Base-by-base conservation (phyloP, 768 basidiomycete genomes). In the Gyrodon lividus region DNA sequence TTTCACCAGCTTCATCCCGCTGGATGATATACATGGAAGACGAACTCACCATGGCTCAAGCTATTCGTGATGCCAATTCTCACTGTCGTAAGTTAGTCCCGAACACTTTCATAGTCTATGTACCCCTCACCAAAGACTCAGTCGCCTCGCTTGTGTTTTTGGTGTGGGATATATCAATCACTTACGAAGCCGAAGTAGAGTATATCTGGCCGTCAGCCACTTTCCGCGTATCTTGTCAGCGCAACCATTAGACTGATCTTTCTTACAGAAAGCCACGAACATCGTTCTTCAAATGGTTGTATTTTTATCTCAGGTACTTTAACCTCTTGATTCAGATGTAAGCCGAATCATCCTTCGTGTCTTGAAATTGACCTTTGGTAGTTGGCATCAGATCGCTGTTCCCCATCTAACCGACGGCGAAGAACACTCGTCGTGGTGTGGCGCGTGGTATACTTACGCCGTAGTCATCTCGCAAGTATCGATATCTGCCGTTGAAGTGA, bases 141-240 rank as follows among this genome's bases (percentile, higher is more conserved):
- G 72, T 65, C 23, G 64, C 69, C 1, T 60, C 64, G 2, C 40
- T 65, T 34, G 44, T 50, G 6, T 52, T 72, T 22, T 43, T 62
- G 42, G 51, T 66, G 7, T 70, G 63, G 51, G 71, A 72, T 24
- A 46, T 58, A 14, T 16, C 69, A 4, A 46, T 64, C 38, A 63
- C 59, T 4, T 54, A 63, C 22, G 57, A 51, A 22, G 59, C 52
- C 13, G 71, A 69, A 41, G 52, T 62, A 1, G 63, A 62, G 33
- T 57, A 61, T 20, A 41, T 71, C 19, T 72, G 71, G 69, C 57
- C 55, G 71, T 73, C 48, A 56, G 40, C 56, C 63, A 28, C 46
- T 37, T 26, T 5, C 9, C 35, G 4, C 16, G 23, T 26, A 33
- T 8, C 19, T n/a, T 6, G 9, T 17, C 17, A n/a, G 3, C 9